Base-by-base conservation (phyloP, 441 rosid species). In the Erodium trifolium region DNA sequence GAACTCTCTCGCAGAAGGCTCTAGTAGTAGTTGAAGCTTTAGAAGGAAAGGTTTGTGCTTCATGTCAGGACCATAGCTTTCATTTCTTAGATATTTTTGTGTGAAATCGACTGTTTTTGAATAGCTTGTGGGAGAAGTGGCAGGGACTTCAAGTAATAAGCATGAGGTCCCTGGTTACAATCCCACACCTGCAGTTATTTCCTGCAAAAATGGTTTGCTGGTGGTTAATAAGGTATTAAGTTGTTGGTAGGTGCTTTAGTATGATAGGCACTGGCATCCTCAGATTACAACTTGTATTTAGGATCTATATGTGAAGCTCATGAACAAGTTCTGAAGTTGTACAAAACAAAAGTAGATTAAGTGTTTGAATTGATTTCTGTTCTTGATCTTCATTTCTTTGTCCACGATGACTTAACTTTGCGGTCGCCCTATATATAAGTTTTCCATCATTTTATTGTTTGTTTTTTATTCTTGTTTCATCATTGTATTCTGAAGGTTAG, bases 31-130 rank as follows among this genome's bases (percentile, higher is more conserved):
- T 77, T 69, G 97, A 88, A 76, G 82, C 96, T 78, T 79, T 91
- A 83, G 97, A 91, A 83, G 97, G 99, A 62, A 94, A 91, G 93
- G 99, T 91, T 29, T 69, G 85, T 73, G 68, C 19, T 65, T 76
- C 55, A 68, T n/a, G 1, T 75, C 65, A 57, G 49, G 62, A 68
- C 57, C 12, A 31, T 7, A 39, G 34, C 68, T 41, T 71, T 68
- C 39, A 63, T 14, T 63, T 31, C 19, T 11, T 5, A 57, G 49
- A 49, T 10, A 29, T 71, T 3, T 55, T 17, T 70, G 27, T 18
- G 43, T 55, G 63, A 63, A 64, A 70, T 63, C 13, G 41, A 12
- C 62, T 72, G 53, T 74, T 57, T 57, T 31, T 64, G 5, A 63
- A 72, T 14, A 5, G 14, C 31, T 5, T 59, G 31, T 41, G 45